Conservation (phyloP, 2,329 filamentous ascomycete species). For the Leptographium lundbergii region DNA sequence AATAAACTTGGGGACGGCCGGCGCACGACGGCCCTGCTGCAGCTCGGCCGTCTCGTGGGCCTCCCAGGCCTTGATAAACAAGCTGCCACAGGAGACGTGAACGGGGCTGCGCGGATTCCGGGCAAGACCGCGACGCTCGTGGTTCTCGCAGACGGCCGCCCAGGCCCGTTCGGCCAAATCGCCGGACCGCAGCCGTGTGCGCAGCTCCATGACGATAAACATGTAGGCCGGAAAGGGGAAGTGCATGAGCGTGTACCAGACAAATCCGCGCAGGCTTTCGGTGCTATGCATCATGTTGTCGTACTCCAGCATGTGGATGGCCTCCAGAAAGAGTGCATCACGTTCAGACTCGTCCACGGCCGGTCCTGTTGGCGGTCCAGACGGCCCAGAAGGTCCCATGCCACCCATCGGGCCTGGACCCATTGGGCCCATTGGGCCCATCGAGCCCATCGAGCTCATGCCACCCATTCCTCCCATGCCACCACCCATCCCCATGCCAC, state of each 20-base stretch:
- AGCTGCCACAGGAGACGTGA: constrained; percentile 42
- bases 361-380: background rate
- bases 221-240: constrained; percentile 51
- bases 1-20: constrained; percentile 34
- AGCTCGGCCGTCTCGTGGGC: constrained; percentile 36
- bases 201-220: constrained; percentile 44
- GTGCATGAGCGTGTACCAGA: constrained; percentile 47
- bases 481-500: background rate
- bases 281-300: constrained; percentile 42
- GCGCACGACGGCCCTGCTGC: constrained; percentile 26
- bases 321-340: constrained; percentile 39
- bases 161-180: constrained; percentile 46
- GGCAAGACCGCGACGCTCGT: constrained; percentile 36
- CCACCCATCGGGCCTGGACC: background rate
- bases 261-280: constrained; percentile 37
- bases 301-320: constrained; percentile 45
- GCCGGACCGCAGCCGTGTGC: constrained; percentile 36
- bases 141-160: constrained; percentile 42
- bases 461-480: background rate
- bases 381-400: background rate
- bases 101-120: constrained; percentile 40
- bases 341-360: constrained; percentile 26
- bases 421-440: background rate
- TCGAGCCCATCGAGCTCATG: background rate
- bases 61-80: constrained; percentile 52